Evolutionary conservation across 805 yeast species (phyloP), one percentile per base, ranked within the genome.

Genomic region (Ogataea zsoltii): DNA sequence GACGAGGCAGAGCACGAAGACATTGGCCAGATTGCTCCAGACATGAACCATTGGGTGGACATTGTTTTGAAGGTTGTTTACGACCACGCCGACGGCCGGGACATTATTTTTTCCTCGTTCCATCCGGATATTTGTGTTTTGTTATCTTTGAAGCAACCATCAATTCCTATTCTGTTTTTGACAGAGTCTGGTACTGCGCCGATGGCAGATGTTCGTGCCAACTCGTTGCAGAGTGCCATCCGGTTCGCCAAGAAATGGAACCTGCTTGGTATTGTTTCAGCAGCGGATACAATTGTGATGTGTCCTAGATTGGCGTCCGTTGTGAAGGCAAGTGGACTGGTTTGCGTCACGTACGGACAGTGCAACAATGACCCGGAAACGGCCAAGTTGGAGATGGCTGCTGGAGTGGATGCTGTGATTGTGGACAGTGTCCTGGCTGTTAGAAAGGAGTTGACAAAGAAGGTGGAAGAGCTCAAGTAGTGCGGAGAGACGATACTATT

Each of bases 321-420:
- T n/a, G 96, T 92, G 26, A 92, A 92, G 63, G 82, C 89, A 13
- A 80, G 86, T 40, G 97, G 97, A 0, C 74, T 92, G 51, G 97
- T 91, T 11, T 91, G 97, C 66, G 92, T 92, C 45, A 88, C 97
- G 0, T 92, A 92, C 57, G 98, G 98, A 23, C 75, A 78, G 1
- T 75, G 77, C 61, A 92, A 92, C 64, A 92, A 92, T 58, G 82
- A 80, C 29, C 96, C 97, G 0, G 89, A 80, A 46, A 82, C 82
- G 50, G 90, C 96, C 23, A 82, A 81, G 54, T 70, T 86, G 46
- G 97, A 92, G 66, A 84, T 92, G 84, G 82, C 80, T 51, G 91
- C 95, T 3, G 98, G 98, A 7, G 96, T 92, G 11, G 98, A 92
- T 72, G 99, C 99, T 0, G 97, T 92, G n/a, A 92, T 92, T 67